These are phyloP conservation scores for Globisporangium nodosum DNA, from an alignment of 352 stramenopile species.

Conservation along the genomic window DNA sequence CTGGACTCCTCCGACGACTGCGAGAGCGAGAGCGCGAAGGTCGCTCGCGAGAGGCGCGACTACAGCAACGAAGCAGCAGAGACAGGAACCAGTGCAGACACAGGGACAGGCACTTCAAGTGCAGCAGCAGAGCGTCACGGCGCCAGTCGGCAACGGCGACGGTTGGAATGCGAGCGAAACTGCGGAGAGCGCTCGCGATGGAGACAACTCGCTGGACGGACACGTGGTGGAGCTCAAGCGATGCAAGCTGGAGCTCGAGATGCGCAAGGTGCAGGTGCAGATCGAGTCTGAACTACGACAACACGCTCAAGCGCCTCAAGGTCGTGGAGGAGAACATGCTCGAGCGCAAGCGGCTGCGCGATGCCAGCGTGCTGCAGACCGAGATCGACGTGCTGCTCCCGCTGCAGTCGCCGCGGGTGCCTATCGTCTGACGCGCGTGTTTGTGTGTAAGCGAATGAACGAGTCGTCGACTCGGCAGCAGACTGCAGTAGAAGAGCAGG, in stretches of 20 bases:
- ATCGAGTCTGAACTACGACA: slow-evolving; percentile 15
- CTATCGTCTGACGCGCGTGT: neutral
- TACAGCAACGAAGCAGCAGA: neutral
- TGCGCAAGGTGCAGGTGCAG: slow-evolving; percentile 8
- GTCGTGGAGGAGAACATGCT: slow-evolving; percentile 12
- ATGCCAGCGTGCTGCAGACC: slow-evolving; percentile 18
- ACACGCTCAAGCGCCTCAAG: slow-evolving; percentile 13
- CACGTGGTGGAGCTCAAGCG: slow-evolving; percentile 6
- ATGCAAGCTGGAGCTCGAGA: slow-evolving; percentile 7
- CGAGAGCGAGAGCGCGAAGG: slow-evolving; percentile 8
- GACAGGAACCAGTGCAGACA: neutral
- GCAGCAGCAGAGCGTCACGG: neutral
- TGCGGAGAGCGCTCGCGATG: too few species aligned
- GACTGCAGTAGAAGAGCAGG: too few species aligned
- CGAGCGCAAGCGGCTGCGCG: slow-evolving; percentile 30
- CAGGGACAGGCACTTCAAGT: too few species aligned
- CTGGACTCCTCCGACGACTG: slow-evolving; percentile 1
- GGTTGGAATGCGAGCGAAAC: too few species aligned
- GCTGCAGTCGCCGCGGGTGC: neutral
- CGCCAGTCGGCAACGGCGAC: too few species aligned
- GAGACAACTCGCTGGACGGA: neutral
- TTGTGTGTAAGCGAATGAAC: neutral
- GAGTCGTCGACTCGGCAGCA: too few species aligned
- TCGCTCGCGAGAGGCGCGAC: neutral
- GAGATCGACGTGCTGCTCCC: slow-evolving; percentile 17